Conservation (phyloP, 2,329 filamentous ascomycete genomes). For the Calonectria pauciramosa region DNA sequence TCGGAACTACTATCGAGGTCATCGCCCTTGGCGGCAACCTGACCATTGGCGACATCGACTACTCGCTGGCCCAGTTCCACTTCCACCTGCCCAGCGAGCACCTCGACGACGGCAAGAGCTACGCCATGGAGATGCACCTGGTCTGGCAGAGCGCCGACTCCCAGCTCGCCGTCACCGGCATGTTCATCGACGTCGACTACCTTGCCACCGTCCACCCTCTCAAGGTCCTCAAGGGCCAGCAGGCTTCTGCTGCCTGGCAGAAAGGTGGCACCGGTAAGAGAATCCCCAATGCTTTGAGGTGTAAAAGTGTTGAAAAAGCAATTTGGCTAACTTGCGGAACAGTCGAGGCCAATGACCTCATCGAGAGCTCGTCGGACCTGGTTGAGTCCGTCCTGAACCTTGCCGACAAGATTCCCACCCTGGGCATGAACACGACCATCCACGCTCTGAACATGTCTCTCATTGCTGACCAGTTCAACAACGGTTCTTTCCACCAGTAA, state of each 20-base stretch:
- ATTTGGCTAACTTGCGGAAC: not conserved
- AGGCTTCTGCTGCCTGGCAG: not conserved
- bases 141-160: constrained; percentile 40
- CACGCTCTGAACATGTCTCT: constrained; percentile 49
- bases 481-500: constrained; percentile 47
- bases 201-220: constrained; percentile 17
- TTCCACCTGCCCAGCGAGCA: constrained; percentile 74
- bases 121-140: constrained; percentile 50
- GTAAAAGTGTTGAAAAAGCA: too few species aligned
- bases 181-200: constrained; percentile 40
- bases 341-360: not conserved
- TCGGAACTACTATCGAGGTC: constrained; percentile 66
- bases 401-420: constrained; percentile 53
- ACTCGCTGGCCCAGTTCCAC: constrained; percentile 68
- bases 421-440: constrained; percentile 54
- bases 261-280: not conserved
- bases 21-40: constrained; percentile 62
- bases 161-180: constrained; percentile 47
- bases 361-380: constrained; percentile 41
- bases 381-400: constrained; percentile 54
- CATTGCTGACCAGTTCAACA: constrained; percentile 56
- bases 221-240: not conserved
- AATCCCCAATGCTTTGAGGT: too few species aligned
- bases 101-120: constrained; percentile 56
- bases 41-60: constrained; percentile 54